Conservation (phyloP, 495 filamentous ascomycete genomes). For the Penicillium atrosanguineum region DNA sequence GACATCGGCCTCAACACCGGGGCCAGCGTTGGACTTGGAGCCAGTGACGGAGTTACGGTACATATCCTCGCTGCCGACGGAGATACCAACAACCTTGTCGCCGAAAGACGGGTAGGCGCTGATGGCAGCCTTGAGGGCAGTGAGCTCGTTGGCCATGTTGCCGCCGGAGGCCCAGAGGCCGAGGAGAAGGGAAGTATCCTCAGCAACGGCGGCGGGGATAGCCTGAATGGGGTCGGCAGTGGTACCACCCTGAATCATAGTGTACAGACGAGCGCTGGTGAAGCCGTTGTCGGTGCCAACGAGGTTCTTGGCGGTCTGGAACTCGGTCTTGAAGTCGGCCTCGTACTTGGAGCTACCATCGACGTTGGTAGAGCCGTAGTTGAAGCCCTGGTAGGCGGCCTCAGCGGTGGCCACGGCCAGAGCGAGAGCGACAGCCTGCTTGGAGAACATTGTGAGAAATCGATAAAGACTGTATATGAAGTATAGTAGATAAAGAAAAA, state of each 20-base stretch:
- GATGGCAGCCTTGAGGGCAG: conserved; percentile 64
- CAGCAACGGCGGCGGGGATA: conserved; percentile 77
- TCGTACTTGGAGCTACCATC: conserved; percentile 61
- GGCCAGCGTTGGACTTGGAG: conserved; percentile 48
- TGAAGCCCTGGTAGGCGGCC: conserved; percentile 70
- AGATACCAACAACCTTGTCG: conserved; percentile 74
- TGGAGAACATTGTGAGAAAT: conserved; percentile 31
- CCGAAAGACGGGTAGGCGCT: conserved; percentile 57
- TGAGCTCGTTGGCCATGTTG: conserved; percentile 65
- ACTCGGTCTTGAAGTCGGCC: conserved; percentile 67
- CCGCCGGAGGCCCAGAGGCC: conserved; percentile 77
- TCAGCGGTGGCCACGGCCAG: conserved; percentile 42
- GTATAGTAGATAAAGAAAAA: conserved; percentile 7
- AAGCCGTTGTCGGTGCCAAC: conserved; percentile 69
- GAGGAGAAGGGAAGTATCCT: conserved; percentile 69
- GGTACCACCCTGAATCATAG: conserved; percentile 60
- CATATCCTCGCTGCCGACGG: conserved; percentile 86
- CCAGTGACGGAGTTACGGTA: conserved; percentile 72
- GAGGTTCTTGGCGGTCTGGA: conserved; percentile 66
- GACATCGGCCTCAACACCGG: conserved; percentile 56
- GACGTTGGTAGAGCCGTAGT: conserved; percentile 67
- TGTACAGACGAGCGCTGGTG: conserved; percentile 67
- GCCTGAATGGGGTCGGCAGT: conserved; percentile 59
- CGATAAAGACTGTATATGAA: conserved; percentile 2
- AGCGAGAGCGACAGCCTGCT: conserved; percentile 43